phyloP scores from a whole-genome alignment of 345 rosid genomes.

The Theobroma cacao region DNA sequence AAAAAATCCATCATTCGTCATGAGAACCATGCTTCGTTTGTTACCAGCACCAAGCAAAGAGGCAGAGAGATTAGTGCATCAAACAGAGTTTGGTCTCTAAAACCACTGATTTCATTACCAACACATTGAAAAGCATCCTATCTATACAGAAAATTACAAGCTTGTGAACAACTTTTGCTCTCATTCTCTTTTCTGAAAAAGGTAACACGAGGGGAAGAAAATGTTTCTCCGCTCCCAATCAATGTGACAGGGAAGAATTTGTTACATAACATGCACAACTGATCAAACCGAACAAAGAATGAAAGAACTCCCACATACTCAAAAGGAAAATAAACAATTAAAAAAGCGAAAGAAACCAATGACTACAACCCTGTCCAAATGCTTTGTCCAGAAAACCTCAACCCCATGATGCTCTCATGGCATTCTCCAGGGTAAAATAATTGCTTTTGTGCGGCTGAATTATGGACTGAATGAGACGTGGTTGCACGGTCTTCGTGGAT shows the following conservation, averaged over 20 bases:
- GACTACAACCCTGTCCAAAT: constrained; percentile 9
- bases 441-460: constrained; percentile 10
- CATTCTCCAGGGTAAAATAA: constrained; percentile 8
- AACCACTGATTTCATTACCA: constrained; percentile 16
- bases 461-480: constrained; percentile 2
- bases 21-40: too few species aligned
- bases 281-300: constrained; percentile 35
- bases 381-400: constrained; percentile 12
- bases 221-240: constrained; percentile 4
- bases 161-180: constrained; percentile 10
- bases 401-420: neutral
- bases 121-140: constrained; percentile 11
- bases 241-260: neutral
- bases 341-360: neutral
- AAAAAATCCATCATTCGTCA: too few species aligned
- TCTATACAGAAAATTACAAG: constrained; percentile 28
- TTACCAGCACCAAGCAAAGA: too few species aligned
- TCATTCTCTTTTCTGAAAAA: neutral
- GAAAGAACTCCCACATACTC: constrained; percentile 18
- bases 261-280: constrained; percentile 17
- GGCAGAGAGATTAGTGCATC: neutral
- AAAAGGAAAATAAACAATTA: neutral
- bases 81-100: neutral
- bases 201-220: neutral
- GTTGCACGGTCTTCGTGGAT: constrained; percentile 4